Conservation (phyloP, 2,329 filamentous ascomycete species). For the Calonectria hongkongensis region DNA sequence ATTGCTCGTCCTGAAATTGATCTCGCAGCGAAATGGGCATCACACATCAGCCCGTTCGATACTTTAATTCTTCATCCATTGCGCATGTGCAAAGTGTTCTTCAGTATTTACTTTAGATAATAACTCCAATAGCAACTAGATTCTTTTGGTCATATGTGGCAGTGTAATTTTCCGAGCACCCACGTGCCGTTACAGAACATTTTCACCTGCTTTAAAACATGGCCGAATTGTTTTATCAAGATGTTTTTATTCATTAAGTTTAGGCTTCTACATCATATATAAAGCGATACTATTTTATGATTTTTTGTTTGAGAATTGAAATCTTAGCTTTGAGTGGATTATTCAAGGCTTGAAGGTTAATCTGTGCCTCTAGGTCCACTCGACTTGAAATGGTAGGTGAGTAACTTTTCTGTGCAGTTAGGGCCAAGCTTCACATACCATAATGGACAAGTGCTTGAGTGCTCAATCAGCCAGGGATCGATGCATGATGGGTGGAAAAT, state of each 20-base stretch:
- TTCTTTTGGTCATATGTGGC: background rate
- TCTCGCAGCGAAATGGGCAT: too few relatives aligned
- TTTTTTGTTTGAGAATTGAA: background rate
- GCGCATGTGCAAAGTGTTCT: too few relatives aligned
- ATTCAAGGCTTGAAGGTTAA: background rate
- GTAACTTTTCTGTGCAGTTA: background rate
- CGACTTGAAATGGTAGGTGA: background rate
- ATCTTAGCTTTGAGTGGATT: background rate
- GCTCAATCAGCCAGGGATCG: slow-evolving; percentile 44
- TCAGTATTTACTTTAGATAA: too few relatives aligned
- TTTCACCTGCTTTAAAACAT: too few relatives aligned
- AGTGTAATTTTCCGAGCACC: too few relatives aligned
- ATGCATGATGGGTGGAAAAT: slow-evolving; percentile 48
- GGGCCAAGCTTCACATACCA: slow-evolving; percentile 33
- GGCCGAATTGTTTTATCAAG: too few relatives aligned
- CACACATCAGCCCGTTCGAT: too few relatives aligned
- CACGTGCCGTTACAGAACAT: too few relatives aligned
- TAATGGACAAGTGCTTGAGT: slow-evolving; percentile 46
- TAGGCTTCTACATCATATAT: too few relatives aligned
- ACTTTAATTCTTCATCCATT: too few relatives aligned
- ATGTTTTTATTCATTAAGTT: too few relatives aligned
- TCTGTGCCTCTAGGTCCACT: background rate
- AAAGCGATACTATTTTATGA: background rate
- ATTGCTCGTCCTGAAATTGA: too few relatives aligned
- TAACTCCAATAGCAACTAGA: background rate